Evolutionary conservation across 352 stramenopile species (phyloP), one percentile per base, ranked within the genome.

Genomic region (Blastocystis sp.): DNA sequence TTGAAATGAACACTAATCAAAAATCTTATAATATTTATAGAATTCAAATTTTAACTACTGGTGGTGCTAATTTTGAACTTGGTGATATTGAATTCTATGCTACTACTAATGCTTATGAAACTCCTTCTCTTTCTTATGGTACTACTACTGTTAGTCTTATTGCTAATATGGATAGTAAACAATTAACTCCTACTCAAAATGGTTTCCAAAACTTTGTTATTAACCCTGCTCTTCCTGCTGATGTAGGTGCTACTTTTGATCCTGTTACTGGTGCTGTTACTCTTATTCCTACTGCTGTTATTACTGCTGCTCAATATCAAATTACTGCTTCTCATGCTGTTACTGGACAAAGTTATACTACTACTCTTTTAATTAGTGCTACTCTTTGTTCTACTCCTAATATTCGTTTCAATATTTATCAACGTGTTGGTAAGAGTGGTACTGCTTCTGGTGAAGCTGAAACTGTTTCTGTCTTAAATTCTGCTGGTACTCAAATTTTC

Each of bases 131-230:
- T 4, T 27, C 33, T 7, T 59, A 59, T 18, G 32, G n/a, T 13
- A 13, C 49, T 0, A 40, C 3, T n/a, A 11, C 35, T 2, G 16
- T 55, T 18, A 34, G 42, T 6, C 34, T 59, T 27, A 49, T 59
- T 30, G 36, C 39, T 9, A 40, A 40, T 5, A 24, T 49, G 36
- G 39, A 36, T 0, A 45, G 52, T 25, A 25, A 49, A 23, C 11
- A 52, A 10, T 24, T 59, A 1, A 28, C 19, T 2, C 49, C 49
- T 1, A 45, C 36, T 3, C 13, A 21, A 2, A 30, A 16, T 2
- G 49, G 49, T 0, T 59, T 59, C 49, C 35, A 47, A 33, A 34
- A 43, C 30, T 59, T 59, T 6, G 11, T 33, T 42, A 33, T n/a
- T 6, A 33, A 33, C 13, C 23, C 35, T 18, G 21, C 3, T 34